Evolutionary conservation across 768 basidiomycete species (phyloP).

Genomic region (Phylloporus sp.): DNA sequence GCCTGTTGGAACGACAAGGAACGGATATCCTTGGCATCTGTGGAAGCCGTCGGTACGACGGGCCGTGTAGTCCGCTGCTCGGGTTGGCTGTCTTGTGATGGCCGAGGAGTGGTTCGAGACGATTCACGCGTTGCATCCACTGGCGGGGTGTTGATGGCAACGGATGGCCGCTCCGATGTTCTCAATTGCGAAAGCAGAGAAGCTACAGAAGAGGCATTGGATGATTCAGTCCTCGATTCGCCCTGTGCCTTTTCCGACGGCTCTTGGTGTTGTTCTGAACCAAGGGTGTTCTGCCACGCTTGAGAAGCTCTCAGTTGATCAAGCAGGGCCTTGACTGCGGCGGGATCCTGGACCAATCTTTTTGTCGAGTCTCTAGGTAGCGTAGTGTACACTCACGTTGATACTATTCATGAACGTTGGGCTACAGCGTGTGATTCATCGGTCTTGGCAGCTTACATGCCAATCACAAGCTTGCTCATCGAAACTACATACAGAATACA

Average conservation of each 20-base stretch:
- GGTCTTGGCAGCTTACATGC: too few relatives aligned
- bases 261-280: not conserved
- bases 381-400: conserved; percentile 39
- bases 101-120: conserved; percentile 10
- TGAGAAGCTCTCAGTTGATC: conserved; percentile 63
- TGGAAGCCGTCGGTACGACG: conserved; percentile 2
- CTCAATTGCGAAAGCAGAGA: conserved; percentile 60
- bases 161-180: conserved; percentile 24
- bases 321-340: conserved; percentile 62
- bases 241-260: conserved; percentile 3
- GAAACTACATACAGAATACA: too few relatives aligned
- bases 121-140: conserved; percentile 4
- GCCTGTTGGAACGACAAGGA: conserved; percentile 64
- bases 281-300: conserved; percentile 56
- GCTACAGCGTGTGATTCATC: too few relatives aligned
- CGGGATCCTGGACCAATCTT: conserved; percentile 53
- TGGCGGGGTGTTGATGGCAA: conserved; percentile 7
- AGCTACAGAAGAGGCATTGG: conserved; percentile 40
- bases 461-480: too few relatives aligned
- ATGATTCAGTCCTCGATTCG: conserved; percentile 3
- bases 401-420: too few relatives aligned
- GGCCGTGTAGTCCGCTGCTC: conserved; percentile 14
- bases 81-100: conserved; percentile 10
- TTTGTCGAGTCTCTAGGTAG: conserved; percentile 1
- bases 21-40: conserved; percentile 36